Evolutionary conservation across 2,329 filamentous ascomycete genomes (phyloP).

Genomic region (Alternaria metachromatica): DNA sequence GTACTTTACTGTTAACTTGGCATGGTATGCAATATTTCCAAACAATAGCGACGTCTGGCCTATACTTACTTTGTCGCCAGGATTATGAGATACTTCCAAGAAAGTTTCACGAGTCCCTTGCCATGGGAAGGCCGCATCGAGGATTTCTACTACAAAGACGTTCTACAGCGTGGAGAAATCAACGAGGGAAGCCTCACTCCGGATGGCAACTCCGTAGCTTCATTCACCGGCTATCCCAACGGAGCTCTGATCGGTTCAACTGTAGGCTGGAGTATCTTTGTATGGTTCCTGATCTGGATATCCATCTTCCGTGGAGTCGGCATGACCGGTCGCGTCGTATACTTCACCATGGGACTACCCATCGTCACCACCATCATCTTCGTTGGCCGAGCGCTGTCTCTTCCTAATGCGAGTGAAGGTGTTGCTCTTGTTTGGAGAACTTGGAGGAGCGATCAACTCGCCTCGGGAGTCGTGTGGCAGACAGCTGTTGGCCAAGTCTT

Average conservation of each 20-base stretch:
- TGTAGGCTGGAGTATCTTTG: constrained; percentile 64
- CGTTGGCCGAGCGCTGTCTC: constrained; percentile 61
- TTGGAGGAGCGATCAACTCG: constrained; percentile 60
- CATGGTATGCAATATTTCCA: constrained; percentile 45
- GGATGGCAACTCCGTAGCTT: constrained; percentile 49
- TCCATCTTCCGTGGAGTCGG: constrained; percentile 66
- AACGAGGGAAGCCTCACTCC: constrained; percentile 42
- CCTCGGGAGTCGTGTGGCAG: constrained; percentile 63
- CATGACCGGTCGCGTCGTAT: constrained; percentile 64
- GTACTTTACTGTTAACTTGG: constrained; percentile 64
- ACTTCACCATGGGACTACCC: constrained; percentile 68
- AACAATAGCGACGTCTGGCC: not conserved
- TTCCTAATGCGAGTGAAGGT: constrained; percentile 61
- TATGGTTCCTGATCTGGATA: constrained; percentile 66
- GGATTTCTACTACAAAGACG: constrained; percentile 60
- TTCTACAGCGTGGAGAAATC: constrained; percentile 58
- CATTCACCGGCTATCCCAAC: constrained; percentile 58
- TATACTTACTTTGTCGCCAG: not conserved
- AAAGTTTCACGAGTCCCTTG: constrained; percentile 62
- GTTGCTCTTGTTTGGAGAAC: constrained; percentile 58
- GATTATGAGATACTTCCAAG: constrained; percentile 66
- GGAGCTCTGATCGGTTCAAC: constrained; percentile 61
- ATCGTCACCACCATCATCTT: constrained; percentile 64
- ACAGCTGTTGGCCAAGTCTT: constrained; percentile 67
- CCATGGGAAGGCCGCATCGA: constrained; percentile 61